Evolutionary conservation across 495 filamentous ascomycete genomes (phyloP).

Genomic region (Oidiodendron maius): DNA sequence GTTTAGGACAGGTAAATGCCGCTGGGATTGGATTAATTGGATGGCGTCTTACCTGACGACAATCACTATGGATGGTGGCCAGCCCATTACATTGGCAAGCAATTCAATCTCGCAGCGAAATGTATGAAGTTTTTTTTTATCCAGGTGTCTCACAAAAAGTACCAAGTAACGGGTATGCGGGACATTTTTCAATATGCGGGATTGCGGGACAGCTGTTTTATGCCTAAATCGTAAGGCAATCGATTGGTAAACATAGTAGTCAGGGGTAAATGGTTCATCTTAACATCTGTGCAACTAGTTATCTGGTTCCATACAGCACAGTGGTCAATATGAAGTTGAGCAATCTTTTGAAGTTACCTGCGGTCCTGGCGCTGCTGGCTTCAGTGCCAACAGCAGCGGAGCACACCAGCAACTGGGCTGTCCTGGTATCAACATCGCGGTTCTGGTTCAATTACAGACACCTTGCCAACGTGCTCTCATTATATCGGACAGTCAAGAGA

Average conservation of each 20-base stretch:
- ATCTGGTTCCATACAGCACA: neutral
- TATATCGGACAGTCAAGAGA: constrained; percentile 97
- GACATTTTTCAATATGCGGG: neutral
- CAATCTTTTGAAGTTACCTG: constrained; percentile 12
- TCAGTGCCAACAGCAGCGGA: constrained; percentile 51
- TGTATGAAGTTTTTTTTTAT: neutral
- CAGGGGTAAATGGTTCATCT: neutral
- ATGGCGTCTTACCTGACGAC: constrained; percentile 78
- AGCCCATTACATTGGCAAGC: constrained; percentile 37
- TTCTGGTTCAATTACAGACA: constrained; percentile 99
- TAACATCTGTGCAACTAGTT: neutral
- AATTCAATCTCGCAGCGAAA: neutral
- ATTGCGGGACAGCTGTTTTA: neutral
- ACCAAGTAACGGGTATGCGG: neutral
- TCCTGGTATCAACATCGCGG: constrained; percentile 93
- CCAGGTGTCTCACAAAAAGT: neutral
- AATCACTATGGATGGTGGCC: constrained; percentile 63
- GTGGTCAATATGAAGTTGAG: constrained; percentile 17
- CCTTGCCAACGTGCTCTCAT: constrained; percentile 92
- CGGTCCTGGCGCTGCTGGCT: constrained; percentile 29
- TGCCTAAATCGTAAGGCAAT: neutral
- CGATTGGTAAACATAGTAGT: neutral
- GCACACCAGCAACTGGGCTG: constrained; percentile 98
- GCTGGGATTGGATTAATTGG: too few relatives aligned
- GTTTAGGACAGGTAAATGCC: too few relatives aligned